Evolutionary conservation across 2,329 filamentous ascomycete species (phyloP).

Genomic region (Diaporthe caulivora): DNA sequence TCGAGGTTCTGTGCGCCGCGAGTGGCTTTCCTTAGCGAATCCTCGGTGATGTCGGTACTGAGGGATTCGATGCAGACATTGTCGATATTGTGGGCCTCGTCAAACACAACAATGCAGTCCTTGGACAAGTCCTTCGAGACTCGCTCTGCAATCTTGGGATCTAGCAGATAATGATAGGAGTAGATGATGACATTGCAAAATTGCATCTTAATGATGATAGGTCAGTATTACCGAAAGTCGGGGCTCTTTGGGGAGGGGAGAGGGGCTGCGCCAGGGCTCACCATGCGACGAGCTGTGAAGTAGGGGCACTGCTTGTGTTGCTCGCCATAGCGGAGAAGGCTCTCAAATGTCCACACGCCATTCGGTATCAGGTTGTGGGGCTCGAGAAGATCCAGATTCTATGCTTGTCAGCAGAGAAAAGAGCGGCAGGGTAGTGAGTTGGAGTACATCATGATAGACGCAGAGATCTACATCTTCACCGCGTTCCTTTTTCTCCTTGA

Average conservation of each 20-base stretch:
- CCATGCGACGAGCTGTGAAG: constrained; percentile 95
- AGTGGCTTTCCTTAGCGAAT: constrained; percentile 90
- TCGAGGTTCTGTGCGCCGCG: constrained; percentile 92
- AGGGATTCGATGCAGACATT: constrained; percentile 99
- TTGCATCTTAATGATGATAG: constrained; percentile 76
- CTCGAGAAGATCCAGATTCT: constrained; percentile 94
- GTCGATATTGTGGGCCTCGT: constrained; percentile 99
- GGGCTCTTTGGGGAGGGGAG: not conserved
- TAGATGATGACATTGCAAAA: constrained; percentile 99
- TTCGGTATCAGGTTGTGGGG: constrained; percentile 95
- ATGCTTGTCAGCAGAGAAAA: constrained; percentile 15
- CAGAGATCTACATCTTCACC: constrained; percentile 96
- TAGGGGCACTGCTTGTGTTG: constrained; percentile 98
- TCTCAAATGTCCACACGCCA: constrained; percentile 95
- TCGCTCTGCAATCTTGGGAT: constrained; percentile 96
- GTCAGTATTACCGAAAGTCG: constrained; percentile 34
- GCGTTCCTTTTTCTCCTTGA: constrained; percentile 96
- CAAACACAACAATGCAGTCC: constrained; percentile 98
- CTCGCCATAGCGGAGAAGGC: constrained; percentile 89
- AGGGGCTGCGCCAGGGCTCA: constrained; percentile 53
- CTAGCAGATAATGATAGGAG: constrained; percentile 97
- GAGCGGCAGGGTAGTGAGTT: not conserved
- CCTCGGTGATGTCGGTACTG: constrained; percentile 96
- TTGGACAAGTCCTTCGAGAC: constrained; percentile 97
- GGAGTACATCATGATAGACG: constrained; percentile 87